phyloP scores from a whole-genome alignment of 176 grass and related monocot genomes.

The Avena atlantica region DNA sequence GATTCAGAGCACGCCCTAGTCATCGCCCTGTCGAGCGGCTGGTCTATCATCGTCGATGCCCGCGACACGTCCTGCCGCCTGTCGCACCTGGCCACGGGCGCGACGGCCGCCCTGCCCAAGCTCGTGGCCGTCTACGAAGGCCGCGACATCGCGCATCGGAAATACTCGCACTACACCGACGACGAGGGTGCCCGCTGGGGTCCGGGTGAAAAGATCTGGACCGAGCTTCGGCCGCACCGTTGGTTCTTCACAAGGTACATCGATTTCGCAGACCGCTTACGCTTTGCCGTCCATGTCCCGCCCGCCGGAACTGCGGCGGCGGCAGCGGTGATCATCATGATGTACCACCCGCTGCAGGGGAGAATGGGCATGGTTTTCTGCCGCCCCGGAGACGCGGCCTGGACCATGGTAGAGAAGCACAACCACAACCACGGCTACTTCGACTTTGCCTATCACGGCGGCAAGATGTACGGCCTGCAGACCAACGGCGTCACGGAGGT shows the following conservation, averaged over 20 bases:
- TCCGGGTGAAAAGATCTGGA: neutral
- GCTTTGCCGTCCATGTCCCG: conserved; percentile 1
- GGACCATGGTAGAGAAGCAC: neutral
- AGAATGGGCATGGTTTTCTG: neutral
- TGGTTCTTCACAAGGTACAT: neutral
- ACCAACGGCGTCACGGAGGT: neutral
- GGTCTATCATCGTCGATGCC: conserved; percentile 1
- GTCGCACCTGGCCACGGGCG: conserved; percentile 32
- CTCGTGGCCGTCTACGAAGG: conserved; percentile 9
- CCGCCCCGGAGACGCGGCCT: conserved; percentile 27
- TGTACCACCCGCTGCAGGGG: neutral
- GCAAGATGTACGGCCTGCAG: neutral
- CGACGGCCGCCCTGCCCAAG: neutral
- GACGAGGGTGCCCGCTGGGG: neutral
- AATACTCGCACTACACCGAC: neutral
- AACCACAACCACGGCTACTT: neutral
- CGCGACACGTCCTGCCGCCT: conserved; percentile 37
- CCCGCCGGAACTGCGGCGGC: neutral
- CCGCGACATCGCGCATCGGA: neutral
- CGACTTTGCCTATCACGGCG: neutral
- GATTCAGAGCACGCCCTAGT: neutral
- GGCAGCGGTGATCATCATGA: conserved; percentile 6
- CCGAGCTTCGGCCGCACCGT: neutral
- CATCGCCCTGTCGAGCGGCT: conserved; percentile 25
- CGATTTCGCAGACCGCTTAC: neutral